Evolutionary conservation across 495 filamentous ascomycete genomes (phyloP), one percentile per base, ranked within the genome.

Genomic region (Talaromyces proteolyticus): DNA sequence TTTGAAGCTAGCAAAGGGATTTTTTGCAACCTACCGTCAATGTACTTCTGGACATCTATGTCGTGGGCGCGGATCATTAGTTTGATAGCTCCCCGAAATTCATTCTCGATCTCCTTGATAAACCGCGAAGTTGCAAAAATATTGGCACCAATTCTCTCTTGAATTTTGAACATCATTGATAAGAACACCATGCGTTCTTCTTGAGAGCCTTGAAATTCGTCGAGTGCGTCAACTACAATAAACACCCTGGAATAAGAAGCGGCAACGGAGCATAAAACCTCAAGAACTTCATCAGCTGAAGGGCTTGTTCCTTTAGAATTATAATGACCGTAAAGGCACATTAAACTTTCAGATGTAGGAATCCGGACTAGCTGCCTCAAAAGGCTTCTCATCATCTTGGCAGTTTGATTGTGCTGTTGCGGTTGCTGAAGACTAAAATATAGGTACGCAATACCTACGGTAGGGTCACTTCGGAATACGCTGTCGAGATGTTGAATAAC

Each of bases 351-450:
- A 7, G 52, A 47, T 20, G 51, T 22, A 12, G 18, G 5, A 17
- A 1, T 1, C 17, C 25, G 25, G 18, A 48, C 40, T 8, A 74
- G 56, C 49, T 75, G 72, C 39, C 55, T 62, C 12, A 69, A 38
- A 0, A 75, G 22, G 42, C 54, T 64, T 7, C 57, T 52, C 6
- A 74, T 12, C 0, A 71, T 19, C 16, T 61, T 20, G 0, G 54
- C 41, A 12, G 51, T 20, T 1, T 44, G 55, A 43, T 74, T 67
- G 10, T 63, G 55, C 5, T 56, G 34, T 12, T 55, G 42, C 4
- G n/a, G n/a, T n/a, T 53, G 55, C 1, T 44, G 45, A 45, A 65
- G 70, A 22, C 69, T 62, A 53, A 62, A 74, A 45, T 77, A 77
- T 3, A 70, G 38, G 49, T 63, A 70, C 0, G 64, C 59, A 23